These are phyloP conservation scores for Coprinopsis sp. DNA, from an alignment of 768 basidiomycete species.

Conservation along the genomic window DNA sequence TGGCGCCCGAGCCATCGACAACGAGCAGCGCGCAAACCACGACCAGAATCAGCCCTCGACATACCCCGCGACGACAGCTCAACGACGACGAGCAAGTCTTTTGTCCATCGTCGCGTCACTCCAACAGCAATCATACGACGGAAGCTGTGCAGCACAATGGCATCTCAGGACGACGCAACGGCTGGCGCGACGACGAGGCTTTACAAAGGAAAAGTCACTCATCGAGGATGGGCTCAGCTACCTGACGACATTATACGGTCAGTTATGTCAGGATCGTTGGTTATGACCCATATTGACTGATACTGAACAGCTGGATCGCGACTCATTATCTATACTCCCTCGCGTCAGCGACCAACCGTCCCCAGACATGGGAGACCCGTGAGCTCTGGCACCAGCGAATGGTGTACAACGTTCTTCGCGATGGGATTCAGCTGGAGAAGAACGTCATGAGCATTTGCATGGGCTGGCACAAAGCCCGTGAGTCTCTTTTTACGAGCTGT, in stretches of 20 bases:
- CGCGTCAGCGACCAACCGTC: slow-evolving; percentile 40
- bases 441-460: slow-evolving; percentile 60
- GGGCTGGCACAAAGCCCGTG: slow-evolving; percentile 56
- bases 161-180: no score
- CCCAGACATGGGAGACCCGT: slow-evolving; percentile 42
- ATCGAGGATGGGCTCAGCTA: slow-evolving; percentile 58
- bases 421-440: slow-evolving; percentile 53
- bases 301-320: slow-evolving; percentile 36
- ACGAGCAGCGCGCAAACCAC: no score
- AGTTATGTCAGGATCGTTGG: slow-evolving; percentile 18
- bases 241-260: slow-evolving; percentile 60
- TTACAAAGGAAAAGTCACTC: slow-evolving; percentile 57
- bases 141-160: no score
- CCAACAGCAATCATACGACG: no score
- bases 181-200: slow-evolving; percentile 1
- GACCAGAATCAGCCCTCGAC: no score
- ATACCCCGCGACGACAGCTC: no score
- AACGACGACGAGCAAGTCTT: no score
- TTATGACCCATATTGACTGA: slow-evolving; percentile 22
- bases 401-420: slow-evolving; percentile 58
- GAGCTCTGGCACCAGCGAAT: slow-evolving; percentile 59
- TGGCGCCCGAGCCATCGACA: no score
- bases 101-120: no score
- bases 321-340: slow-evolving; percentile 54
- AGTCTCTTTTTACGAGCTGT: slow-evolving; percentile 24